phyloP scores from a whole-genome alignment of 495 filamentous ascomycete genomes.

The Neurospora cerealis region DNA sequence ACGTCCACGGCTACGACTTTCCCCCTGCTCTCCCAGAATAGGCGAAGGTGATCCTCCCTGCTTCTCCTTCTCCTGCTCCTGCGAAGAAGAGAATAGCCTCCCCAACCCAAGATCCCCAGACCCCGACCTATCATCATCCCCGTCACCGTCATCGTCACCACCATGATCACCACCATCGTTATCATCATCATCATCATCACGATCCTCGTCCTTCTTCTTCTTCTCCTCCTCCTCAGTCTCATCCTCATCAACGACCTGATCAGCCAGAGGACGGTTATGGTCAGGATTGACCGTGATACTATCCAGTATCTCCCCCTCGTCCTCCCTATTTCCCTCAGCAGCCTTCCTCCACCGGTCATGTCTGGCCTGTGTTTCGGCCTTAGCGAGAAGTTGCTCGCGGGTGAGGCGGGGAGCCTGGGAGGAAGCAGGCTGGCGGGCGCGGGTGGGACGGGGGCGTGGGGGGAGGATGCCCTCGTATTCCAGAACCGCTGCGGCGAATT shows the following conservation, averaged over 20 bases:
- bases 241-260: background rate
- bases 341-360: background rate
- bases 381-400: background rate
- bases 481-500: background rate
- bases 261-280: background rate
- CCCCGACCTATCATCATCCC: background rate
- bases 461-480: background rate
- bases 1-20: background rate
- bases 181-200: background rate
- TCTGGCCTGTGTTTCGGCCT: background rate
- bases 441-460: background rate
- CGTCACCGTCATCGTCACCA: background rate
- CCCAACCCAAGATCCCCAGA: background rate
- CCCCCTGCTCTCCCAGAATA: background rate
- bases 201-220: background rate
- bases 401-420: background rate
- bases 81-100: background rate
- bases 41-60: background rate
- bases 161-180: background rate
- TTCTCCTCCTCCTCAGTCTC: background rate
- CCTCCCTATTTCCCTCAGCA: background rate
- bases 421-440: background rate
- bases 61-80: background rate
- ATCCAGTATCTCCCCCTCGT: background rate
- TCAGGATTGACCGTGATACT: background rate